These are phyloP conservation scores for Urostyla sp. DNA, from an alignment of 73 alveolate species.

Conservation along the genomic window DNA sequence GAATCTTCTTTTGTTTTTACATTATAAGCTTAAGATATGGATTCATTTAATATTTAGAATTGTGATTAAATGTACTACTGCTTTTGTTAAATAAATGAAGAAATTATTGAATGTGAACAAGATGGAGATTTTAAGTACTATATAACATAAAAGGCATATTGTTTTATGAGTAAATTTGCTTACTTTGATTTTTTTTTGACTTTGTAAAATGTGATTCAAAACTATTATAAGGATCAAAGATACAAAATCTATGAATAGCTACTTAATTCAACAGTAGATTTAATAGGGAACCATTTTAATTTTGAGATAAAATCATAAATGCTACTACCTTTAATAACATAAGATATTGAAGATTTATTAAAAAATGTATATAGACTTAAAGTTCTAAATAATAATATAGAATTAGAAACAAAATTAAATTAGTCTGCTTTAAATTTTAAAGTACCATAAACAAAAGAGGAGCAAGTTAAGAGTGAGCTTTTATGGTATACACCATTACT, in stretches of 20 bases:
- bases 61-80: slow-evolving; percentile 37
- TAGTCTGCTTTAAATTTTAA: not conserved
- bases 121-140: slow-evolving; percentile 21
- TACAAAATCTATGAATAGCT: not conserved
- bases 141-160: slow-evolving; percentile 34
- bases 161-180: slow-evolving; percentile 38
- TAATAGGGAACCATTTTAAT: not conserved
- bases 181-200: slow-evolving; percentile 22
- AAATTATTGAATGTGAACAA: slow-evolving; percentile 12
- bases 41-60: slow-evolving; percentile 2
- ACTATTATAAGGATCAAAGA: slow-evolving; percentile 42
- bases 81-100: slow-evolving; percentile 38
- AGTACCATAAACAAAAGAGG: slow-evolving; percentile 13
- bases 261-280: not conserved
- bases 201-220: not conserved
- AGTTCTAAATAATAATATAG: not conserved
- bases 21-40: slow-evolving; percentile 47
- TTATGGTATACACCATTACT: slow-evolving; percentile 68
- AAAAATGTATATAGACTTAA: not conserved
- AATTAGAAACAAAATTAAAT: not conserved
- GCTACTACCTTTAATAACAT: not conserved
- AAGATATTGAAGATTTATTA: slow-evolving; percentile 2
- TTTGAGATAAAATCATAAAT: not conserved
- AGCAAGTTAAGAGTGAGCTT: slow-evolving; percentile 4
- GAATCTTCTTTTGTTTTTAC: slow-evolving; percentile 48